Conservation (phyloP, 352 stramenopile species). For the Globisporangium megalacanthum region DNA sequence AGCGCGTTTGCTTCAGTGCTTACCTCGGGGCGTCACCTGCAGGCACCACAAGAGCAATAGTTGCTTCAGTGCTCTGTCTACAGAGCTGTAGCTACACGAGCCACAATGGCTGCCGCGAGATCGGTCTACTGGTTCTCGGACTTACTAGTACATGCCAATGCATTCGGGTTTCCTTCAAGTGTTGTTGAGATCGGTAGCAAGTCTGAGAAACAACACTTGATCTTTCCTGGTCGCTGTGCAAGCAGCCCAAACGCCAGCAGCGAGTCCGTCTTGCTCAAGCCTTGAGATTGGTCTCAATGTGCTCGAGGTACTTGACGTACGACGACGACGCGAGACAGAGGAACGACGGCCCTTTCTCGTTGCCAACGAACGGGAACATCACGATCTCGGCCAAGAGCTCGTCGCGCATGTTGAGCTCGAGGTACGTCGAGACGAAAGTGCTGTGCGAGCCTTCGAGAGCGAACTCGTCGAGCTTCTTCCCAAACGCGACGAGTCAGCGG, state of each 20-base stretch:
- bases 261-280: slow-evolving; percentile 95
- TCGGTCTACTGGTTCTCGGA: too few species aligned
- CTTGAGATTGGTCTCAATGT: slow-evolving; percentile 96
- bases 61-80: too few species aligned
- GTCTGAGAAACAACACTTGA: too few species aligned
- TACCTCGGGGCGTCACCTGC: too few species aligned
- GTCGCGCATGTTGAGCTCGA: slow-evolving; percentile 98
- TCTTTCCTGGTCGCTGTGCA: too few species aligned
- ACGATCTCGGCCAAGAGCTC: slow-evolving; percentile 97
- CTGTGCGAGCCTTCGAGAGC: slow-evolving; percentile 90
- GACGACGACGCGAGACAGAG: slow-evolving; percentile 94
- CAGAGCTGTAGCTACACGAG: too few species aligned
- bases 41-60: too few species aligned
- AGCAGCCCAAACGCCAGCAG: slow-evolving; percentile 96
- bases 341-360: slow-evolving; percentile 94
- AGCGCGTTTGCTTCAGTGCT: too few species aligned
- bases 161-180: too few species aligned
- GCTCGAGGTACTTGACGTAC: slow-evolving; percentile 97
- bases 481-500: slow-evolving; percentile 92
- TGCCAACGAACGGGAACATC: slow-evolving; percentile 96
- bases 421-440: slow-evolving; percentile 94
- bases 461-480: slow-evolving; percentile 98
- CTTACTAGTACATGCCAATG: too few species aligned
- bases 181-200: too few species aligned
- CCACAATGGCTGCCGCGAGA: too few species aligned